These are phyloP conservation scores for Fusarium poae DNA, from an alignment of 2,329 filamentous ascomycete genomes.

Conservation along the genomic window DNA sequence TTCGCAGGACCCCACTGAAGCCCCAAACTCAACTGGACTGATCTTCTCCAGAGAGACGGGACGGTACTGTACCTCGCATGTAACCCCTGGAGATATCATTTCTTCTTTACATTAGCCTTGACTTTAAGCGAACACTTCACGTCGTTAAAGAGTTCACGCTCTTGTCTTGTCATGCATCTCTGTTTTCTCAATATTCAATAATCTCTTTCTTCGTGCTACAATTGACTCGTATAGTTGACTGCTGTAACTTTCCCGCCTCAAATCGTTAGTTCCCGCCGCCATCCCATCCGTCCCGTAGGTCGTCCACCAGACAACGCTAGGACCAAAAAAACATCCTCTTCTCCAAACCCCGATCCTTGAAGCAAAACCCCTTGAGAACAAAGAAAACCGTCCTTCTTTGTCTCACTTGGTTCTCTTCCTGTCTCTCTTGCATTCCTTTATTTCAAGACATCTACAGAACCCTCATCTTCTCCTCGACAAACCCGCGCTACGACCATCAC, in stretches of 20 bases:
- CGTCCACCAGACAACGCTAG: conserved; percentile 50
- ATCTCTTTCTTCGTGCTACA: conserved; percentile 7
- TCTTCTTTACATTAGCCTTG: conserved; percentile 39
- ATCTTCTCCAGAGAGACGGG: conserved; percentile 37
- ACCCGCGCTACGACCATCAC: conserved; percentile 1
- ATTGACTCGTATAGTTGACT: not conserved
- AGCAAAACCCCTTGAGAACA: conserved; percentile 33
- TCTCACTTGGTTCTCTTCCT: conserved; percentile 10
- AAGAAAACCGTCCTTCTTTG: conserved; percentile 12
- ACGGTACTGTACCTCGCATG: conserved; percentile 26
- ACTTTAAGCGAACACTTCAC: conserved; percentile 20
- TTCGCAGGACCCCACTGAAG: conserved; percentile 33
- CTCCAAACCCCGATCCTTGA: conserved; percentile 10
- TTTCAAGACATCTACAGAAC: conserved; percentile 15
- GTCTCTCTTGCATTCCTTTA: conserved; percentile 18
- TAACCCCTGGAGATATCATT: conserved; percentile 41
- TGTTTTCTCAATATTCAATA: not conserved
- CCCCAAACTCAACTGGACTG: conserved; percentile 16
- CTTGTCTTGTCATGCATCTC: not conserved
- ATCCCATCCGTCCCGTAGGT: conserved; percentile 36
- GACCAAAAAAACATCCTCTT: conserved; percentile 13
- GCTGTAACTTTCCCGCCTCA: conserved; percentile 5
- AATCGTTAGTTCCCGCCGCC: conserved; percentile 42
- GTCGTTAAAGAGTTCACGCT: not conserved
- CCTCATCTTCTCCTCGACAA: not conserved